Base-by-base conservation (phyloP, 208 protist genomes). In the Leishmania martiniquensis region DNA sequence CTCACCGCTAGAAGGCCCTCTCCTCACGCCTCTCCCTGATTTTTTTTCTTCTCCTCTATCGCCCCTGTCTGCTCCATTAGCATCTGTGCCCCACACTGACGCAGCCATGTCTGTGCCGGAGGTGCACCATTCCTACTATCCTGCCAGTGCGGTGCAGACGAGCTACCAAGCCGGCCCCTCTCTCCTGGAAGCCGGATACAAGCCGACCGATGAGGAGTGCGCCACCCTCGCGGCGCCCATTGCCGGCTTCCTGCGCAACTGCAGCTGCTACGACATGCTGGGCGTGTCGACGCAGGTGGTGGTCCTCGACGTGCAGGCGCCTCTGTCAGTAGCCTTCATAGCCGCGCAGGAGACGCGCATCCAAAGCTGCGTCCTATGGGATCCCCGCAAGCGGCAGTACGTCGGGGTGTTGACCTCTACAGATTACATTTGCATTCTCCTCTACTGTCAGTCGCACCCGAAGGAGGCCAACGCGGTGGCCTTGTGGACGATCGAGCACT, bases 341-440 rank as follows among this genome's bases (percentile, higher is more conserved):
- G 91, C 93, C 3, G 94, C 94, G 20, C 93, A 96, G 73, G 94
- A 98, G 76, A 96, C 91, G 59, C 86, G 92, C 32, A 84, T 98
- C 15, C 81, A 89, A 55, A 93, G 82, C 80, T 93, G 92, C 72
- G 90, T 98, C 7, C 68, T 98, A 39, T 98, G 94, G 93, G 91
- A 97, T 75, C 68, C 88, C 3, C 74, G 60, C 42, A 66, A 75
- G 55, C 81, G 85, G 17, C 66, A 75, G 72, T 95, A 91, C 82
- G 89, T 92, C 76, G 94, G 94, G 2, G 85, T 94, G 47, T 75
- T 98, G 65, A 95, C 81, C 77, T 91, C 90, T 3, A 95, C 92
- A 7, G 94, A 98, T 76, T 96, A 98, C 76, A 94, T 98, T 67
- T 88, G 89, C 67, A 93, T 97, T 68, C 83, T 98, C 42, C 80